phyloP scores from a whole-genome alignment of 106 monocot species.

The Phalaenopsis aphrodite region DNA sequence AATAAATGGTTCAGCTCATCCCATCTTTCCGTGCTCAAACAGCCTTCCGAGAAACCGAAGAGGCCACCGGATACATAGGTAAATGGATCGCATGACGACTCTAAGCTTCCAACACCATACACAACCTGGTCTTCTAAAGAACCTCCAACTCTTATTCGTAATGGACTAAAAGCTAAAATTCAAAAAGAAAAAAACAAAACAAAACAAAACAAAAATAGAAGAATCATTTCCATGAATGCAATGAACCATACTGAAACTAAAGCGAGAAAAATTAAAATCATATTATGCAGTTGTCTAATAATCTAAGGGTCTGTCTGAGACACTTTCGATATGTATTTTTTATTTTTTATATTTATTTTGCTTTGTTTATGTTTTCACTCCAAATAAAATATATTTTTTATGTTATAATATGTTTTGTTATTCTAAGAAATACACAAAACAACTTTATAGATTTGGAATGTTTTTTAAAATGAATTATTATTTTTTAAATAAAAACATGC shows the following conservation, averaged over 20 bases:
- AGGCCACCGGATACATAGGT: conserved; percentile 33
- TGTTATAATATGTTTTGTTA: no score
- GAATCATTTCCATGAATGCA: conserved; percentile 5
- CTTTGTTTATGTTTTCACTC: no score
- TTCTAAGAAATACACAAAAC: no score
- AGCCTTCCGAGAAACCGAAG: conserved; percentile 79
- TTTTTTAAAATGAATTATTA: no score
- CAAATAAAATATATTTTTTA: no score
- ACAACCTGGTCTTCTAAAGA: conserved; percentile 75
- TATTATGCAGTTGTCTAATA: not conserved
- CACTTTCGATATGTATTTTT: no score
- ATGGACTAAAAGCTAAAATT: conserved; percentile 36
- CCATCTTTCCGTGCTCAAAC: conserved; percentile 71
- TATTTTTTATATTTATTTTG: no score
- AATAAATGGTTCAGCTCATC: conserved; percentile 70
- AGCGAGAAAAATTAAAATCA: conserved; percentile 8
- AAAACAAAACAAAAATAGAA: not conserved
- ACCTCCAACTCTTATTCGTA: conserved; percentile 86
- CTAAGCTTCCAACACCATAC: conserved; percentile 41
- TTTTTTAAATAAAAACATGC: no score
- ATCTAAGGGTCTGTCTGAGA: no score
- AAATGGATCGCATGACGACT: conserved; percentile 47
- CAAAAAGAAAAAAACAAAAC: not conserved
- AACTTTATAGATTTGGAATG: no score
- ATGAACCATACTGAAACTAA: not conserved